A percentile compares a stretch with the other conserved stretches of the same genome.
Conservation (phyloP, 768 basidiomycete species). For the Termitomyces sp. region DNA sequence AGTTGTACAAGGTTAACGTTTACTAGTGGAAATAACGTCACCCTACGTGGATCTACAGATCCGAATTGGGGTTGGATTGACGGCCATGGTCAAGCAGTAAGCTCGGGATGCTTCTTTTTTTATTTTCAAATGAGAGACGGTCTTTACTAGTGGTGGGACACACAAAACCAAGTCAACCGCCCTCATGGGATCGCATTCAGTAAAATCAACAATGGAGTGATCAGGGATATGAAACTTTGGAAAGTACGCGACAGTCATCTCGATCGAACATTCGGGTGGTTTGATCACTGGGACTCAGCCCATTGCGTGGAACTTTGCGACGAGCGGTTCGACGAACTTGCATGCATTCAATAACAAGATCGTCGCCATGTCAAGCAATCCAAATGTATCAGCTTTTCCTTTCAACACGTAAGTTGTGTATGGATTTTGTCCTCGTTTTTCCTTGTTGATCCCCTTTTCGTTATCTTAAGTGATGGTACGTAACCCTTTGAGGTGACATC, state of each 20-base stretch:
- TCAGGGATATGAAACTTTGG: conserved; percentile 52
- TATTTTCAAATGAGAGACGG: background rate
- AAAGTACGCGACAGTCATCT: conserved; percentile 25
- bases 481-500: background rate
- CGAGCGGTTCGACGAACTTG: conserved; percentile 41
- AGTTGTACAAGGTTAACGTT: conserved; percentile 41
- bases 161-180: conserved; percentile 43
- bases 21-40: conserved; percentile 50
- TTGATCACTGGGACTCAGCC: conserved; percentile 27
- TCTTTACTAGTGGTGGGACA: conserved; percentile 52
- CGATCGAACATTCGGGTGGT: background rate
- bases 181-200: conserved; percentile 51
- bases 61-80: conserved; percentile 63
- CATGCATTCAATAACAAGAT: conserved; percentile 53
- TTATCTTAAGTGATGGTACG: conserved; percentile 29
- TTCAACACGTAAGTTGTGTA: conserved; percentile 49
- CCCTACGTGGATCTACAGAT: conserved; percentile 47
- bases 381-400: conserved; percentile 39
- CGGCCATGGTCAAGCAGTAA: conserved; percentile 49
- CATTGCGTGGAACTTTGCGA: conserved; percentile 54
- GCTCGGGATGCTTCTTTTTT: background rate
- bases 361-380: conserved; percentile 41
- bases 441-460: background rate
- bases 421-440: background rate
- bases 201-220: conserved; percentile 47